Conservation (phyloP, 2,329 filamentous ascomycete genomes). For the Tolypocladium amazonense region DNA sequence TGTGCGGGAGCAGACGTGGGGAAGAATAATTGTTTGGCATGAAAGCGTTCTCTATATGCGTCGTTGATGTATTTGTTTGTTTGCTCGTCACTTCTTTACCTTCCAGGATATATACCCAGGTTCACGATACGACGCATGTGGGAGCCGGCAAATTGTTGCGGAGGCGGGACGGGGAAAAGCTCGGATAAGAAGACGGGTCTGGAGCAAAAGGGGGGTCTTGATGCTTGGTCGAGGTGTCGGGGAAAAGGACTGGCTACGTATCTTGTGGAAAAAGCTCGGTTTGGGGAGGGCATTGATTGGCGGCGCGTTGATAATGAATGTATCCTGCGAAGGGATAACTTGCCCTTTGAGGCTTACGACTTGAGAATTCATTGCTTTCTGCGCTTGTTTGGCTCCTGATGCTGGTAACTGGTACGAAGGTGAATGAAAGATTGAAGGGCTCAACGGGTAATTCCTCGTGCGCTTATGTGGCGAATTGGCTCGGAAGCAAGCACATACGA, state of each 20-base stretch:
- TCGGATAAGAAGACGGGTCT: not conserved
- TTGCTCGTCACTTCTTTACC: constrained; percentile 3
- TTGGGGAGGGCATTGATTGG: not conserved
- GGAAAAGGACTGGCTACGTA: not conserved
- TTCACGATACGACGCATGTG: constrained; percentile 1
- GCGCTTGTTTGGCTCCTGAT: not conserved
- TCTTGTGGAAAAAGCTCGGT: not conserved
- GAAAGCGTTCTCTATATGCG: constrained; percentile 1
- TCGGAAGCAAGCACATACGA: not conserved
- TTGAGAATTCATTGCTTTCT: not conserved
- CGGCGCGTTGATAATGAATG: not conserved
- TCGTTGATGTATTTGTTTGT: constrained; percentile 2
- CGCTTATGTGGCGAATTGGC: not conserved
- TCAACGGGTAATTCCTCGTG: too few species aligned
- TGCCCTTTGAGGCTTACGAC: not conserved
- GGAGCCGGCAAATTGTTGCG: not conserved
- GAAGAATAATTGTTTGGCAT: not conserved
- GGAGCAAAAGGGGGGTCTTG: not conserved
- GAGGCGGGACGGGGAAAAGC: not conserved
- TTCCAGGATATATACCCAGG: constrained; percentile 19
- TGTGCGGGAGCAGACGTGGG: not conserved
- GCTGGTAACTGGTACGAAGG: not conserved
- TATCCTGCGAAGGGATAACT: not conserved
- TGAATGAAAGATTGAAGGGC: too few species aligned
- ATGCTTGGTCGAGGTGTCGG: not conserved